phyloP scores from a whole-genome alignment of 2,329 filamentous ascomycete species.

The Phaeosphaeriaceae sp. region DNA sequence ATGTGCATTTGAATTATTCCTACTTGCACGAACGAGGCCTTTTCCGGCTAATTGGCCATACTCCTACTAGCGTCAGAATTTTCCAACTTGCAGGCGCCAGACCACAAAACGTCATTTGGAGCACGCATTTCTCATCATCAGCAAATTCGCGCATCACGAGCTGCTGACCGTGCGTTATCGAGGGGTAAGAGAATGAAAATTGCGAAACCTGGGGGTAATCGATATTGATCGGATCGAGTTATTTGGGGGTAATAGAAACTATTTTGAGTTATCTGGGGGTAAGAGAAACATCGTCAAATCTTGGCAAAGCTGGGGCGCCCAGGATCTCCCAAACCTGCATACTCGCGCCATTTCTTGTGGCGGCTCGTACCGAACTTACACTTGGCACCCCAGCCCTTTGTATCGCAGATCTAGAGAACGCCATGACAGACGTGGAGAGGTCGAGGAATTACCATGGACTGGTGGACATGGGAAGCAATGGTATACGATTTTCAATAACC shows the following conservation, averaged over 20 bases:
- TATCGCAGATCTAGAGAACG: slow-evolving; percentile 19
- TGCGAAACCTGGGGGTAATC: slow-evolving; percentile 24
- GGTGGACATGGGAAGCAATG: slow-evolving; percentile 67
- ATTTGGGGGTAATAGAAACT: slow-evolving; percentile 11
- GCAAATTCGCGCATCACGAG: slow-evolving; percentile 31
- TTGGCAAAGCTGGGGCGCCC: slow-evolving; percentile 14
- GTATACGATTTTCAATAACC: slow-evolving; percentile 90
- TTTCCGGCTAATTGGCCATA: slow-evolving; percentile 17
- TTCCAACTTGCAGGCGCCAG: slow-evolving; percentile 18
- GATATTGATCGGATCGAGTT: slow-evolving; percentile 16
- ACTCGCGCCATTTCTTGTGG: slow-evolving; percentile 27
- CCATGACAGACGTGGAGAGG: slow-evolving; percentile 21
- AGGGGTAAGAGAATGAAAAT: slow-evolving; percentile 34
- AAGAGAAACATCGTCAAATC: slow-evolving; percentile 19
- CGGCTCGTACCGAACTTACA: slow-evolving; percentile 29
- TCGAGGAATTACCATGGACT: slow-evolving; percentile 38
- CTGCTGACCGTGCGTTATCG: slow-evolving; percentile 28
- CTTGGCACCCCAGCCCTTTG: slow-evolving; percentile 17
- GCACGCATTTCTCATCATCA: slow-evolving; percentile 13
- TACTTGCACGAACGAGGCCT: no score
- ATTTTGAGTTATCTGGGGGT: slow-evolving; percentile 28
- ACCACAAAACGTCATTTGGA: slow-evolving; percentile 24
- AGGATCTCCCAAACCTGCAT: slow-evolving; percentile 21
- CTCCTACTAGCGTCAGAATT: slow-evolving; percentile 21
- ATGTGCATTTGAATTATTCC: no score